Conservation (phyloP, 2,329 filamentous ascomycete genomes). For the Hymenoscyphus fructigenus region DNA sequence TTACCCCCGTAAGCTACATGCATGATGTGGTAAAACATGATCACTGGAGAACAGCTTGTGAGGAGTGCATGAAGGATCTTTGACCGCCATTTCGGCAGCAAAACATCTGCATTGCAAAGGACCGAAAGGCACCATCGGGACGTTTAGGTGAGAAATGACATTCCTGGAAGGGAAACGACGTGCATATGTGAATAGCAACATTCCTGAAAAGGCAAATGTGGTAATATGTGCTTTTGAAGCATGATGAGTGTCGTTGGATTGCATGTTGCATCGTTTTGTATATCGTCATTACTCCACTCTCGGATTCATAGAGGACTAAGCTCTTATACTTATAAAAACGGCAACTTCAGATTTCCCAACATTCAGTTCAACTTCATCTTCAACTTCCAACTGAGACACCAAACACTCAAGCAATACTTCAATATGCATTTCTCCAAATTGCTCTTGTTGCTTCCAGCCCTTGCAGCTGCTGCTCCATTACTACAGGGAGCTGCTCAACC, state of each 20-base stretch:
- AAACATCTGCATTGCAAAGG: background rate
- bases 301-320: background rate
- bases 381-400: background rate
- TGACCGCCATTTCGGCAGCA: background rate
- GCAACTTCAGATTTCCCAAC: background rate
- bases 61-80: background rate
- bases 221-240: background rate
- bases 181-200: background rate
- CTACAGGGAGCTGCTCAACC: slow-evolving; percentile 1
- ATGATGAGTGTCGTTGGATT: background rate
- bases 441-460: background rate
- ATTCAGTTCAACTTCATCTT: background rate
- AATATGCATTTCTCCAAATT: slow-evolving; percentile 6
- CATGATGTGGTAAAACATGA: background rate
- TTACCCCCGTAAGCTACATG: background rate
- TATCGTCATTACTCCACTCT: background rate
- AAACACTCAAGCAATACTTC: background rate
- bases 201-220: background rate
- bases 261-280: background rate
- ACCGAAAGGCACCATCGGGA: background rate
- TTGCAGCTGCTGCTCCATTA: slow-evolving; percentile 5
- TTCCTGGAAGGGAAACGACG: background rate
- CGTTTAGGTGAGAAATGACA: background rate
- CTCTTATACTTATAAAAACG: background rate
- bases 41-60: too few species aligned